A percentile compares a stretch with the other conserved stretches of the same genome.
phyloP scores from a whole-genome alignment of 2,329 filamentous ascomycete genomes.

The Sporothrix curviconia region DNA sequence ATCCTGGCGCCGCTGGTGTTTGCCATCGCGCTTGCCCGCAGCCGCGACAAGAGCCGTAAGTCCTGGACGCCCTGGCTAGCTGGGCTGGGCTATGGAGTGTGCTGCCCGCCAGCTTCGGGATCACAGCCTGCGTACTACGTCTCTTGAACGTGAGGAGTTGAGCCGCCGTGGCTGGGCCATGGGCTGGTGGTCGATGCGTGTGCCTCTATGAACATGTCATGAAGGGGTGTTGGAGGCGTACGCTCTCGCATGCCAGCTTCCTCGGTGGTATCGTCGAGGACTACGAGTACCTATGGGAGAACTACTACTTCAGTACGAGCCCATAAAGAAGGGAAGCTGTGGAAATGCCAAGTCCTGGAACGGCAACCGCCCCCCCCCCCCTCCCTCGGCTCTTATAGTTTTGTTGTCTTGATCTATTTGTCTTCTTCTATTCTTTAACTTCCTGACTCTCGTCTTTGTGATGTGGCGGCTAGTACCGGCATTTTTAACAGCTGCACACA shows the following conservation, averaged over 20 bases:
- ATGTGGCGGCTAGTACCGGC: too few relatives aligned
- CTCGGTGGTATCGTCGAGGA: slow-evolving; percentile 84
- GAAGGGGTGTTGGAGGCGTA: slow-evolving; percentile 67
- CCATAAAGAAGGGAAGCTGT: slow-evolving; percentile 19
- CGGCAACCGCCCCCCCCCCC: too few relatives aligned
- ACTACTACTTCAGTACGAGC: slow-evolving; percentile 80
- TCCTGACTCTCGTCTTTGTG: too few relatives aligned
- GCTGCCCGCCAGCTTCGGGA: slow-evolving; percentile 77
- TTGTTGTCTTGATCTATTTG: too few relatives aligned
- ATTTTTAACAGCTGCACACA: too few relatives aligned
- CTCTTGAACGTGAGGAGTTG: slow-evolving; percentile 85
- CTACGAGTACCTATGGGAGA: slow-evolving; percentile 97
- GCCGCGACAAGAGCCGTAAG: slow-evolving; percentile 24
- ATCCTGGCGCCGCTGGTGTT: slow-evolving; percentile 86
- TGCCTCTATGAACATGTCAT: slow-evolving; percentile 93
- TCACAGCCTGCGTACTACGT: slow-evolving; percentile 71
- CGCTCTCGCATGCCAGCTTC: slow-evolving; percentile 70
- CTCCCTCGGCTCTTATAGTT: too few relatives aligned
- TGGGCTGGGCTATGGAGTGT: slow-evolving; percentile 77
- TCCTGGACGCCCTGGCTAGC: slow-evolving; percentile 91
- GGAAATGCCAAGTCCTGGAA: too few relatives aligned
- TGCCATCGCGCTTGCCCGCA: slow-evolving; percentile 67
- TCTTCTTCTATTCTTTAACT: too few relatives aligned
- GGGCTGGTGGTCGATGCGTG: slow-evolving; percentile 93
- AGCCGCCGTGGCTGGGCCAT: slow-evolving; percentile 81